Evolutionary conservation across 257 asterid species (phyloP), one percentile per base, ranked within the genome.

Genomic region (Nemophila menziesii): DNA sequence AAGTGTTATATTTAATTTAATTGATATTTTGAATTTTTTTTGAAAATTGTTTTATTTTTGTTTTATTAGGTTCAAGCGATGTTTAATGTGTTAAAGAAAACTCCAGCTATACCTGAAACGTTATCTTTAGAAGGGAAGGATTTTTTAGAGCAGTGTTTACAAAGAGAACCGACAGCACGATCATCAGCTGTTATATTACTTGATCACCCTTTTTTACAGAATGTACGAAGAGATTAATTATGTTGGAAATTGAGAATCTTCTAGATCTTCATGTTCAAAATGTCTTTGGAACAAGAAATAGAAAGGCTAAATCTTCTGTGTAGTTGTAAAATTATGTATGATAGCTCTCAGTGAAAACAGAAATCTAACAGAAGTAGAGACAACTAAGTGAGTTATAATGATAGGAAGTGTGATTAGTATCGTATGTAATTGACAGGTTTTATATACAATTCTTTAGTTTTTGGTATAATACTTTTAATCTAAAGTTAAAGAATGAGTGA

Each of bases 11-110:
- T 3, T 41, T 20, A 22, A 43, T 44, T 11, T 19, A 41, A 23
- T 38, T 2, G 11, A 58, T 38, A 21, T 5, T 20, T 26, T 20
- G 39, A n/a, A n/a, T n/a, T n/a, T n/a, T n/a, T 26, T 29, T 13
- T 29, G 7, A 29, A 29, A 7, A 29, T 29, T 2, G 3, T 29
- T 29, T 29, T 5, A 29, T 24, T 19, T 19, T 33, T 66, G 56
- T 27, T n/a, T n/a, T 29, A 48, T 37, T 49, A 81, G 89, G 92
- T 67, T 44, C 93, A 80, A 70, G 96, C 96, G 34, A 86, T 86
- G 96, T 86, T 86, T 73, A 79, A 60, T 13, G 76, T 82, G 21
- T 58, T 86, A 72, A 66, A 82, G 67, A 79, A 24, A 57, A 43
- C 75, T 20, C 96, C 96, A 2, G 76, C 82, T 26, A 70, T 82